A percentile compares a stretch with the other conserved stretches of the same genome.
Evolutionary conservation across 495 filamentous ascomycete genomes (phyloP).

Genomic region (Schizothecium vesticola): DNA sequence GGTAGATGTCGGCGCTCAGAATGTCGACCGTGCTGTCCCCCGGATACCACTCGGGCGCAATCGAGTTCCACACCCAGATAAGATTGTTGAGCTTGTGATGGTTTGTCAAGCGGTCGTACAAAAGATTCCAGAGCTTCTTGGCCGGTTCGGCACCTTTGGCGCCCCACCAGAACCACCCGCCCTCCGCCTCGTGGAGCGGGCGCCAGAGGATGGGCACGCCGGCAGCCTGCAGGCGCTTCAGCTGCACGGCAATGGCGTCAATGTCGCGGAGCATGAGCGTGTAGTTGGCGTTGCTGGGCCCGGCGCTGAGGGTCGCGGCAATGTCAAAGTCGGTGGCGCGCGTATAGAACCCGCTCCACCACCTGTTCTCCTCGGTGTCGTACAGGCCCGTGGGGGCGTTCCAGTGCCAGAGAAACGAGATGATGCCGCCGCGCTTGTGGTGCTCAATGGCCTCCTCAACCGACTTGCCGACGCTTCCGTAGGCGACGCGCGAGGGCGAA

Average conservation of each 20-base stretch:
- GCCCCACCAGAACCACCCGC: slow-evolving; percentile 51
- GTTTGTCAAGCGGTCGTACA: slow-evolving; percentile 40
- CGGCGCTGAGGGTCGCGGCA: slow-evolving; percentile 28
- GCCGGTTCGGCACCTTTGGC: slow-evolving; percentile 40
- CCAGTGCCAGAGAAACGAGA: slow-evolving; percentile 46
- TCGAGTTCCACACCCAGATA: slow-evolving; percentile 49
- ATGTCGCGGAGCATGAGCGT: slow-evolving; percentile 44
- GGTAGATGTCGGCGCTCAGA: slow-evolving; percentile 33
- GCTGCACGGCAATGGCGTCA: slow-evolving; percentile 44
- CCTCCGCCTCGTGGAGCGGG: slow-evolving; percentile 47
- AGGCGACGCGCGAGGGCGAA: slow-evolving; percentile 39
- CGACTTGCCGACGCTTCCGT: slow-evolving; percentile 31
- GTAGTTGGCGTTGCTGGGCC: slow-evolving; percentile 38
- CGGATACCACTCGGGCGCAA: slow-evolving; percentile 41
- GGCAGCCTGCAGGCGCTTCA: slow-evolving; percentile 35
- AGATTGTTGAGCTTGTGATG: slow-evolving; percentile 41
- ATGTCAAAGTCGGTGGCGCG: slow-evolving; percentile 42
- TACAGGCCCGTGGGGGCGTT: slow-evolving; percentile 32
- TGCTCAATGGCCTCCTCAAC: slow-evolving; percentile 44
- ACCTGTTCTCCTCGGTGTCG: slow-evolving; percentile 38
- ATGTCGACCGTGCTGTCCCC: slow-evolving; percentile 41
- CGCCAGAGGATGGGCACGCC: slow-evolving; percentile 41
- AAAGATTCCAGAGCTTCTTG: slow-evolving; percentile 36
- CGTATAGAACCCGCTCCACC: slow-evolving; percentile 47
- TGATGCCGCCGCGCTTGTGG: slow-evolving; percentile 37